Percentiles rank a stretch among this genome's conserved stretches.
These are phyloP conservation scores for Trichoderma harzianum DNA, from an alignment of 2,329 filamentous ascomycete species.

Conservation along the genomic window DNA sequence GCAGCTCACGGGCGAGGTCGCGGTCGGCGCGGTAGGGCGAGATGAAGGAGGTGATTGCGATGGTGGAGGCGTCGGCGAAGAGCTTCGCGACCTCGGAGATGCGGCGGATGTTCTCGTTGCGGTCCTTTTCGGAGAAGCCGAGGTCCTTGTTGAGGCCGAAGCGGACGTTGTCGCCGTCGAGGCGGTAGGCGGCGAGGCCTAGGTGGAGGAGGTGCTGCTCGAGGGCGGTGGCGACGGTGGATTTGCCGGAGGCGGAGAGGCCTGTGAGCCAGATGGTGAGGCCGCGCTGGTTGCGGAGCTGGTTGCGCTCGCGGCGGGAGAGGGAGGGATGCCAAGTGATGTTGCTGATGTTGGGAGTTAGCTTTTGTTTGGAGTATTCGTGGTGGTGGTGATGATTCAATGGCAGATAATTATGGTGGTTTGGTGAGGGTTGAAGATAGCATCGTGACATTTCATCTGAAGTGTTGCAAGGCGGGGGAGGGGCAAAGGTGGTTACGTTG, in stretches of 20 bases:
- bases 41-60: slow-evolving; percentile 95
- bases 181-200: slow-evolving; percentile 78
- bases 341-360: slow-evolving; percentile 55
- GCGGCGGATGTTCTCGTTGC: slow-evolving; percentile 95
- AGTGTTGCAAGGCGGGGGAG: neutral
- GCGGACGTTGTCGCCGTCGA: slow-evolving; percentile 97
- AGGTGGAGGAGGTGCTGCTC: slow-evolving; percentile 94
- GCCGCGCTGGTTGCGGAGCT: slow-evolving; percentile 76
- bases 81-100: slow-evolving; percentile 97
- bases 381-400: neutral
- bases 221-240: slow-evolving; percentile 91
- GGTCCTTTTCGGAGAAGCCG: slow-evolving; percentile 87
- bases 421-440: too few relatives aligned
- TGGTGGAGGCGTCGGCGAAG: slow-evolving; percentile 83
- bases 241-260: slow-evolving; percentile 93
- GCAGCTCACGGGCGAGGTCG: slow-evolving; percentile 74
- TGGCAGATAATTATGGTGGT: neutral
- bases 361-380: neutral
- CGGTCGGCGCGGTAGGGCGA: slow-evolving; percentile 89
- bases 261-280: slow-evolving; percentile 98
- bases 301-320: slow-evolving; percentile 71
- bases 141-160: slow-evolving; percentile 98
- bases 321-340: slow-evolving; percentile 87
- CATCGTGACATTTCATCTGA: neutral
- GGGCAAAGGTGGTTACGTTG: neutral